A percentile compares a stretch with the other conserved stretches of the same genome.
phyloP scores from a whole-genome alignment of 805 yeast species.

The Wickerhamomyces chambardii region DNA sequence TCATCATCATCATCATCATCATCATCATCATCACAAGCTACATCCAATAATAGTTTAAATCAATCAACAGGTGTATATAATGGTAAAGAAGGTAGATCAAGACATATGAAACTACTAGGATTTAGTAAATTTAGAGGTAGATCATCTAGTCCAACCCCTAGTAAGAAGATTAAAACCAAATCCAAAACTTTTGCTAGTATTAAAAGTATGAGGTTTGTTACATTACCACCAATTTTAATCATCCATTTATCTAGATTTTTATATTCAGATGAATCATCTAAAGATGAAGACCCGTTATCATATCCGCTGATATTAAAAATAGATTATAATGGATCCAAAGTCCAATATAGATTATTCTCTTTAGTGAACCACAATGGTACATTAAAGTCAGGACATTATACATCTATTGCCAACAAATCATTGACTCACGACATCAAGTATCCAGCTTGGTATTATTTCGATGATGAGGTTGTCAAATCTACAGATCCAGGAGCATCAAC shows the following conservation, averaged over 20 bases:
- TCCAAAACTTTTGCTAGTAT: constrained; percentile 34
- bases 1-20: background rate
- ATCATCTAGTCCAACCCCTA: constrained; percentile 14
- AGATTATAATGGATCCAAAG: constrained; percentile 24
- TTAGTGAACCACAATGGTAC: constrained; percentile 67
- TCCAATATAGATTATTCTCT: constrained; percentile 46
- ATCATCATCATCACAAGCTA: background rate
- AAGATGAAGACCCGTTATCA: constrained; percentile 37
- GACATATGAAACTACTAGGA: no score
- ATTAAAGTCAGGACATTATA: constrained; percentile 69
- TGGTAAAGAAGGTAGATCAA: no score
- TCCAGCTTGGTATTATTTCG: constrained; percentile 66
- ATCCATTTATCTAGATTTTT: constrained; percentile 79
- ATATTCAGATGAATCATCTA: constrained; percentile 44
- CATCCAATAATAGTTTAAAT: background rate
- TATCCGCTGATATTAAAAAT: constrained; percentile 49
- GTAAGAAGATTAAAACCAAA: constrained; percentile 1
- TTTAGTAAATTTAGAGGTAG: constrained; percentile 17
- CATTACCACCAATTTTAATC: constrained; percentile 72
- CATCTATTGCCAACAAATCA: constrained; percentile 49
- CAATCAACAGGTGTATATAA: no score
- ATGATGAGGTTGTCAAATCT: constrained; percentile 53
- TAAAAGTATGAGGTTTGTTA: constrained; percentile 65
- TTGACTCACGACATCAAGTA: constrained; percentile 23
- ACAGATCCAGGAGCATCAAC: constrained; percentile 33